Base-by-base conservation (phyloP, 2,329 filamentous ascomycete species). In the Chaetomium sp. region DNA sequence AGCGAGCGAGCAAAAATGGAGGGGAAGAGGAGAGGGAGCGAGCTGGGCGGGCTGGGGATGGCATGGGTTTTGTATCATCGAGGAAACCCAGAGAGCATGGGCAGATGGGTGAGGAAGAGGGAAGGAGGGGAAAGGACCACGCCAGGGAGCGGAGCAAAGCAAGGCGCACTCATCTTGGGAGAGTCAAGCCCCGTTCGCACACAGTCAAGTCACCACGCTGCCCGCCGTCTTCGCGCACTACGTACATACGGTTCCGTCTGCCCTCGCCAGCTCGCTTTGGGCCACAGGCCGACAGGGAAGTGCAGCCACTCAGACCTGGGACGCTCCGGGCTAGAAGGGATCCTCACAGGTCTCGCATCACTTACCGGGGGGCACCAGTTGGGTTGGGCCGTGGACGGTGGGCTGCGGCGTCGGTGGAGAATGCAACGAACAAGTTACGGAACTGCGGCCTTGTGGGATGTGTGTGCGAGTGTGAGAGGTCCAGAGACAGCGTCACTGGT, bases 41-140 rank as follows among this genome's bases (percentile, higher is more conserved):
- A 40, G 42, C 19, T 27, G 19, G 19, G 19, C 42, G 49, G 46
- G 55, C 34, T 54, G 59, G 60, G 62, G 56, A 63, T 59, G 55
- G 61, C 59, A 61, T 62, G 55, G 58, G 58, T 61, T 65, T 65
- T 65, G 63, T 65, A 65, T 63, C 58, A 60, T 62, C 55, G 48
- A 53, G 55, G 53, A 53, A 51, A 49, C 49, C 49, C 46, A 40
- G 52, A 52, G 53, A 36, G 52, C 47, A 57, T 59, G 52, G 59
- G 19, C 19, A 27, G 19, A 27, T 27, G 19, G 19, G 19, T 27
- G 19, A 27, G 19, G 19, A 27, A 27, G 19, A 27, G 19, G 19
- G 19, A 27, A 27, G 19, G 19, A 27, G 54, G 48, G 58, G 46
- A 37, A 37, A 52, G 49, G 49, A 49, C 44, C 37, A 40, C 37